Conservation (phyloP, 2,329 filamentous ascomycete genomes). For the Pseudogymnoascus sp. region DNA sequence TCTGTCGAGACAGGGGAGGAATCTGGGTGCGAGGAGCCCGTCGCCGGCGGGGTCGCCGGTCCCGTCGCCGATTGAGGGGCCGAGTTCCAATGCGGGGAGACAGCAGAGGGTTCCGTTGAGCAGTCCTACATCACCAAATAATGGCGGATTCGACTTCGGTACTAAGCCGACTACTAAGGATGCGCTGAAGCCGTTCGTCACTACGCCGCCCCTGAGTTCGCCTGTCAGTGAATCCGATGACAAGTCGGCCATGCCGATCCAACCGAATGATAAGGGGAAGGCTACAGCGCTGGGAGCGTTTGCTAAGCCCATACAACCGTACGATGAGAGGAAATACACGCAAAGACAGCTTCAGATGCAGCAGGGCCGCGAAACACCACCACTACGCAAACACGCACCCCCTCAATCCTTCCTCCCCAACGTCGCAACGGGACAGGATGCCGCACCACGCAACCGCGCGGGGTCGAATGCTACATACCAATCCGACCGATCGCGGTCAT, state of each 20-base stretch:
- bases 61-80: conserved; percentile 22
- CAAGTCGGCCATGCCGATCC: conserved; percentile 53
- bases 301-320: conserved; percentile 65
- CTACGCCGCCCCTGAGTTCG: conserved; percentile 55
- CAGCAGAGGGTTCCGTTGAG: conserved; percentile 59
- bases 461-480: conserved; percentile 38
- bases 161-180: conserved; percentile 28
- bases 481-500: conserved; percentile 39
- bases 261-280: conserved; percentile 71
- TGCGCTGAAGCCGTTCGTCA: conserved; percentile 29
- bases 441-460: conserved; percentile 30
- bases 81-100: conserved; percentile 51
- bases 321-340: conserved; percentile 78
- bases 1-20: conserved; percentile 53
- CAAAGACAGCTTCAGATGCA: conserved; percentile 77
- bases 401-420: conserved; percentile 18
- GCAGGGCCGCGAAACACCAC: conserved; percentile 59
- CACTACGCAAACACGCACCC: conserved; percentile 25
- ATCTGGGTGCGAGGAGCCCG: conserved; percentile 22
- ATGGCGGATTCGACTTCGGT: conserved; percentile 31
- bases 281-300: conserved; percentile 66
- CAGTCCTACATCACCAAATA: conserved; percentile 30
- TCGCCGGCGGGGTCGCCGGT: conserved; percentile 14
- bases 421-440: not conserved
- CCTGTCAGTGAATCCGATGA: conserved; percentile 67